Base-by-base conservation (phyloP, 768 basidiomycete genomes). In the Hygrocybe coccinea region DNA sequence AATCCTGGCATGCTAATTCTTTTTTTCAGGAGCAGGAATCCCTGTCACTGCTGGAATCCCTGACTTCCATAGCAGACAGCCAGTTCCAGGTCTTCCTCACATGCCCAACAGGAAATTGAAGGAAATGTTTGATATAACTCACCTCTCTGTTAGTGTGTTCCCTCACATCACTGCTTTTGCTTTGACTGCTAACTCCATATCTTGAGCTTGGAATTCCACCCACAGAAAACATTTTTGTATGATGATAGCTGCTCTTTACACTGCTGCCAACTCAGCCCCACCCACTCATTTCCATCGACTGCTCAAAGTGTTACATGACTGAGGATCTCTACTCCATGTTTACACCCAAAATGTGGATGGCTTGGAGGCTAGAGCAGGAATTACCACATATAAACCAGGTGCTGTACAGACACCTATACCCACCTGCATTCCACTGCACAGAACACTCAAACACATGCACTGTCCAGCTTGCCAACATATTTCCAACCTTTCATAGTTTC, bases 341-440 rank as follows among this genome's bases (percentile, higher is more conserved):
- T 98, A 97, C 68, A 97, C 95, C 1, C 95, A 98, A 72, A 98
- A 98, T 67, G 94, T 98, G 43, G 95, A 98, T 70, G 95, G 92
- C 12, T 72, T 98, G 9, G 95, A 98, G 65, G 86, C 85, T 62
- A 77, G 78, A 53, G 82, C 82, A 0, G 94, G 94, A 3, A 15
- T 41, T 41, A 14, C 38, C 19, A 15, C 15, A 3, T 41, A 41
- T 41, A 3, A 11, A 41, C 15, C 38, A 15, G 14, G 38, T 41
- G 14, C 3, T 14, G 38, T 15, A 15, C 38, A 14, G 19, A 3
- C 5, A 11, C 15, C 38, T 19, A 11, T 41, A 15, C 3, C 38
- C 14, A 41, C 15, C 14, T 41, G 38, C 38, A 41, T 41, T 11
- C 19, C 14, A 5, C 19, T 41, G 38, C 38, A 41, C 19, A 11